phyloP scores from a whole-genome alignment of 2,329 filamentous ascomycete genomes.

The Biscogniauxia mediterranea region DNA sequence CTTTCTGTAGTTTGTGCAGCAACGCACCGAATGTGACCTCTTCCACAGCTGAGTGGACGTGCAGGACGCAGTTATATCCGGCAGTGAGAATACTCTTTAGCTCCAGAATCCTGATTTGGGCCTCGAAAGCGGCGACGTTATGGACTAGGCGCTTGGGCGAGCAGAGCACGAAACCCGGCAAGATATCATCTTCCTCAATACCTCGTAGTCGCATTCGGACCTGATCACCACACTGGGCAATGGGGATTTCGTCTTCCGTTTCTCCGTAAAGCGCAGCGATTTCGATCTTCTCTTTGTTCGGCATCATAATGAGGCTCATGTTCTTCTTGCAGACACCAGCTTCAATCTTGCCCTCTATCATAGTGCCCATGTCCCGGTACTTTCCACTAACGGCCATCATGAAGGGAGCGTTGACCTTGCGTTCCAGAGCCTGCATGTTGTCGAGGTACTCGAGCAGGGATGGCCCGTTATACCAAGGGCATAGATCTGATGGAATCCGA shows the following conservation, averaged over 20 bases:
- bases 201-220: conserved; percentile 88
- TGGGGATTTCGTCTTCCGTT: conserved; percentile 84
- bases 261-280: conserved; percentile 89
- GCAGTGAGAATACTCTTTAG: conserved; percentile 91
- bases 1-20: conserved; percentile 93
- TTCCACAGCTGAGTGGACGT: conserved; percentile 96
- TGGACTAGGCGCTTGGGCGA: conserved; percentile 92
- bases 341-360: conserved; percentile 97
- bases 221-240: conserved; percentile 90
- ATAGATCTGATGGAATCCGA: conserved; percentile 71
- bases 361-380: conserved; percentile 95
- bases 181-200: conserved; percentile 94
- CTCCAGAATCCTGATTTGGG: conserved; percentile 93
- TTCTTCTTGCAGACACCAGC: conserved; percentile 92
- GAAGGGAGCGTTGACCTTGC: conserved; percentile 95
- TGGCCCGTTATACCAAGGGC: conserved; percentile 83
- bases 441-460: conserved; percentile 96
- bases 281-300: conserved; percentile 78
- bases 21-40: conserved; percentile 89
- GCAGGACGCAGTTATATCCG: conserved; percentile 96
- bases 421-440: conserved; percentile 85
- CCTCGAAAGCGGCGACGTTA: conserved; percentile 86
- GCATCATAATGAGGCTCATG: conserved; percentile 88
- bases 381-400: conserved; percentile 99
- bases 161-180: conserved; percentile 94